A percentile compares a stretch with the other conserved stretches of the same genome.
These are phyloP conservation scores for Monilinia fructigena DNA, from an alignment of 2,329 filamentous ascomycete species.

Conservation along the genomic window DNA sequence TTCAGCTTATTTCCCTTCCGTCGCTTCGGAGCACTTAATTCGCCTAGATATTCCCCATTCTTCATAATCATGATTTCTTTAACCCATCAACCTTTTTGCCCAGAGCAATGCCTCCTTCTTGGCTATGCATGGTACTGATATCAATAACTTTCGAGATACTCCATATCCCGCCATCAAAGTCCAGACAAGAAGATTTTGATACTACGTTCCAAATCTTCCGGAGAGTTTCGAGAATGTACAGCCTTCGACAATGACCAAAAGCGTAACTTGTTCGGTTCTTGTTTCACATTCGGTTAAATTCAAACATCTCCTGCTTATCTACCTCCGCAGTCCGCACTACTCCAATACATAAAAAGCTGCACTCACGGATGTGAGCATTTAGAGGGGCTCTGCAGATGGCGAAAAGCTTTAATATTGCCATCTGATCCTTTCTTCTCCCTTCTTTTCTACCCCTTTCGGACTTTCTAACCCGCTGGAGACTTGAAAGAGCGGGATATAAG, in stretches of 20 bases:
- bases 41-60: constrained; percentile 2
- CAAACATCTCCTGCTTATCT: constrained; percentile 10
- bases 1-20: neutral
- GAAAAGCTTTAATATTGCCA: neutral
- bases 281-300: constrained; percentile 3
- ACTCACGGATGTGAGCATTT: neutral
- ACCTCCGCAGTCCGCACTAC: neutral
- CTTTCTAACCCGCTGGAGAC: neutral
- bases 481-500: neutral
- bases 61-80: constrained; percentile 2
- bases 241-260: neutral
- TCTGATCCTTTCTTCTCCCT: neutral
- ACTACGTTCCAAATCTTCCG: neutral
- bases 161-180: neutral
- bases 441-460: neutral
- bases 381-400: neutral
- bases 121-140: constrained; percentile 4
- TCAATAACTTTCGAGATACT: neutral
- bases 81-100: neutral
- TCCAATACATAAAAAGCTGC: neutral
- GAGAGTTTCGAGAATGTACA: neutral
- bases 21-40: neutral
- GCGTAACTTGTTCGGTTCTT: neutral
- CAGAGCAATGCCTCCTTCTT: constrained; percentile 21
- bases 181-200: neutral